A percentile compares a stretch with the other conserved stretches of the same genome.
phyloP scores from a whole-genome alignment of 108 stramenopile species.

The Cylindrotheca closterium region DNA sequence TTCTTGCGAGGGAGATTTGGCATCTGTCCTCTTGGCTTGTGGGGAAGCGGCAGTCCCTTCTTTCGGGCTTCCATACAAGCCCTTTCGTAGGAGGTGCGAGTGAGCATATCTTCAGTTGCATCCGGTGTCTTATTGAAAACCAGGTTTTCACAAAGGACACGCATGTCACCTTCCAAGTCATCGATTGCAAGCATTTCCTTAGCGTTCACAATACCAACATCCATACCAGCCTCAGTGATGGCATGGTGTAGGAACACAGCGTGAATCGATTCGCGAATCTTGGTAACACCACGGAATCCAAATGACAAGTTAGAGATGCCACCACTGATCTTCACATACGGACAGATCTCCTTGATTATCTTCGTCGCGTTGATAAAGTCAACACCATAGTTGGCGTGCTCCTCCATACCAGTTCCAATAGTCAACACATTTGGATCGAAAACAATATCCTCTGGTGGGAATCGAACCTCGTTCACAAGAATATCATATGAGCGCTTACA shows the following conservation, averaged over 20 bases:
- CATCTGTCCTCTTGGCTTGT: constrained; percentile 51
- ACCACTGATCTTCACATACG: constrained; percentile 96
- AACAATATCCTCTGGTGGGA: constrained; percentile 99
- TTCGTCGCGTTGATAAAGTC: constrained; percentile 96
- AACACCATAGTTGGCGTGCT: constrained; percentile 96
- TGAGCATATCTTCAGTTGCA: constrained; percentile 94
- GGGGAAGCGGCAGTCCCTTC: constrained; percentile 76
- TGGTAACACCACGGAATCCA: constrained; percentile 95
- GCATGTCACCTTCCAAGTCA: constrained; percentile 88
- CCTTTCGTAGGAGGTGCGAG: constrained; percentile 84
- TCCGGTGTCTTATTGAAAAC: constrained; percentile 82
- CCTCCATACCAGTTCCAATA: constrained; percentile 98
- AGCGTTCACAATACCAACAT: constrained; percentile 99
- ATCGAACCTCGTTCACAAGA: constrained; percentile 91
- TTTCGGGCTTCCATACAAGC: constrained; percentile 75
- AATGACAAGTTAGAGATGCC: constrained; percentile 99
- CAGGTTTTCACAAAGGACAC: constrained; percentile 79
- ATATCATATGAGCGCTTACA: constrained; percentile 99
- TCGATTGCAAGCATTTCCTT: constrained; percentile 85
- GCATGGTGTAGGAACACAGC: constrained; percentile 97
- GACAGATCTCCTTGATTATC: constrained; percentile 95
- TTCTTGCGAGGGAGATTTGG: constrained; percentile 24
- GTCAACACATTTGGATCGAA: constrained; percentile 99
- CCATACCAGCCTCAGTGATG: constrained; percentile 95
- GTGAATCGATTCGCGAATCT: constrained; percentile 99